phyloP scores from a whole-genome alignment of 495 filamentous ascomycete genomes.

The Beverwykella pulmonaria region DNA sequence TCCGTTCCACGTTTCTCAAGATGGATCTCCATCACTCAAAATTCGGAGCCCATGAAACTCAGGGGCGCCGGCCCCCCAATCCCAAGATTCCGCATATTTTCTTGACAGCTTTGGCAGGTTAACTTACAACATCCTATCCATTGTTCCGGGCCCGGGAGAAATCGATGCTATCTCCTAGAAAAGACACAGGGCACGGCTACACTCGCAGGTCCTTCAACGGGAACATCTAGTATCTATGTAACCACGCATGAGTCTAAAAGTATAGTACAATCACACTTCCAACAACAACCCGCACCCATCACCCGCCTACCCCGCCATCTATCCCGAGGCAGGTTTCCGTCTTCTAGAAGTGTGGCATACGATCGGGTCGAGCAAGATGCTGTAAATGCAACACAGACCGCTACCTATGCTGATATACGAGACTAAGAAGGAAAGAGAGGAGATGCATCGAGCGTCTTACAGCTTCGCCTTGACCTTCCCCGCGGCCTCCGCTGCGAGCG shows the following conservation, averaged over 20 bases:
- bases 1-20: too few species aligned
- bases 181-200: not conserved
- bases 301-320: not conserved
- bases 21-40: too few species aligned
- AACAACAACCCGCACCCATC: not conserved
- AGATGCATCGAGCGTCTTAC: constrained; percentile 43
- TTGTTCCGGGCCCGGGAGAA: not conserved
- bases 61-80: not conserved
- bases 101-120: not conserved
- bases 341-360: not conserved
- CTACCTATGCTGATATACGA: not conserved
- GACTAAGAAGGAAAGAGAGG: not conserved
- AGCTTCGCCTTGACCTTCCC: constrained; percentile 56
- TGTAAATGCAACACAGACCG: not conserved
- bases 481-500: constrained; percentile 29
- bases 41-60: not conserved
- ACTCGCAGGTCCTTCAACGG: not conserved
- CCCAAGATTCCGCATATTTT: not conserved
- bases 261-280: not conserved
- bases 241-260: not conserved
- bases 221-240: not conserved
- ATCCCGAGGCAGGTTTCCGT: not conserved
- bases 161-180: not conserved
- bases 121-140: not conserved
- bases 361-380: not conserved